These are phyloP conservation scores for Sphaerulina musiva DNA, from an alignment of 2,329 filamentous ascomycete genomes.

Conservation along the genomic window DNA sequence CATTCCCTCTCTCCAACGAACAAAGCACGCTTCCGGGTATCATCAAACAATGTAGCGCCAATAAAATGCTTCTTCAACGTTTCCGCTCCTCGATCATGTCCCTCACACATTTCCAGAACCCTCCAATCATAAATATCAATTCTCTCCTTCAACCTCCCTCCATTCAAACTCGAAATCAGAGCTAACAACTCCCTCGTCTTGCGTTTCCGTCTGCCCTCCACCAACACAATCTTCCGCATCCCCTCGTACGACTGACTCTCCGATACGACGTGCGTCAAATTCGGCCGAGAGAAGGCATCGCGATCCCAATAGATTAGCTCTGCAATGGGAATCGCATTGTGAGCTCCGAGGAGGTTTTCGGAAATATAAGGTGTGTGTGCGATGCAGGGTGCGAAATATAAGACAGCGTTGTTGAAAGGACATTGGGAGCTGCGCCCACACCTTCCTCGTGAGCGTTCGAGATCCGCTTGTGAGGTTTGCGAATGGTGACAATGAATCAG, in stretches of 20 bases:
- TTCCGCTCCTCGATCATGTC: constrained; percentile 18
- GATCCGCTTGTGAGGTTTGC: constrained; percentile 6
- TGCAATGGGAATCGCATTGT: constrained; percentile 15
- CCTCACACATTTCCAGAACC: constrained; percentile 24
- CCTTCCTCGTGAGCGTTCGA: background rate
- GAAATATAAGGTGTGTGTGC: constrained; percentile 27
- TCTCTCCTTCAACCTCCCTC: constrained; percentile 24
- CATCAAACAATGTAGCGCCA: constrained; percentile 28
- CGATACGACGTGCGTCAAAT: constrained; percentile 21
- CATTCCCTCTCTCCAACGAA: constrained; percentile 21
- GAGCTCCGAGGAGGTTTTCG: constrained; percentile 25
- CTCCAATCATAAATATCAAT: constrained; percentile 33
- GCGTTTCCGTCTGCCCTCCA: constrained; percentile 25
- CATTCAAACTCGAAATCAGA: constrained; percentile 18
- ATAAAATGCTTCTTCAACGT: constrained; percentile 22
- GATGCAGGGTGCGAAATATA: constrained; percentile 30
- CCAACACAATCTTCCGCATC: constrained; percentile 30
- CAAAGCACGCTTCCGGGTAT: constrained; percentile 16
- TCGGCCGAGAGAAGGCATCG: constrained; percentile 23
- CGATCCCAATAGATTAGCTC: constrained; percentile 30
- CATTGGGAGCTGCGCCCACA: constrained; percentile 16
- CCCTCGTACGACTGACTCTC: constrained; percentile 32
- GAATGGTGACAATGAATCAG: background rate
- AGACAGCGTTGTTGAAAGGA: constrained; percentile 19
- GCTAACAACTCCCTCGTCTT: constrained; percentile 9